Base-by-base conservation (phyloP, 139 green algal genomes). In the Diplosphaera chodatii region DNA sequence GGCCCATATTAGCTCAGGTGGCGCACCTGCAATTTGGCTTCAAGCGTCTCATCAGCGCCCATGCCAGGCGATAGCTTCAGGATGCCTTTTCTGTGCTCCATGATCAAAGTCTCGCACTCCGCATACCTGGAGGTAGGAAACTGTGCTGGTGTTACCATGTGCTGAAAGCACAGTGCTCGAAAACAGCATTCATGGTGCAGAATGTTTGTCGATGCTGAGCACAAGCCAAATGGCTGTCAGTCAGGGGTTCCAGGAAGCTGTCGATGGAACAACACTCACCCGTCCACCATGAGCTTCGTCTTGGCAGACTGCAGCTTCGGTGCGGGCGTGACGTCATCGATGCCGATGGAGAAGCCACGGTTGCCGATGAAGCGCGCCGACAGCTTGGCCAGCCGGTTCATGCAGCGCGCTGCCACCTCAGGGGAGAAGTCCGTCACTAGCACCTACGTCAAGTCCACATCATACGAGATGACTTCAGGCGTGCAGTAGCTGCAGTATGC, bases 371-470 rank as follows among this genome's bases (percentile, higher is more conserved):
- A 93, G 40, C 94, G 80, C 29, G 95, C 92, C 23, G 79, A 87
- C 66, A 98, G 83, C 83, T 96, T 96, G 69, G 94, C 89, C 63
- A 99, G 85, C 8, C 93, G 80, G 70, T 88, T 91, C 95, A 99
- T 98, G 67, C 73, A 82, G 67, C 74, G 62, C 1, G 77, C 85
- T 22, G 85, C 83, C 32, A 70, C 77, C 25, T 64, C 33, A 0
- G 89, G 71, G 0, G 72, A 84, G 81, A 87, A 96, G 80, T 96
- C 90, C 32, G 79, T 77, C 28, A 83, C 84, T n/a, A 96, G 83
- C 48, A 84, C 78, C 70, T 80, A 68, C 48, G 72, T 0, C 15
- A n/a, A n/a, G n/a, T n/a, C n/a, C n/a, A n/a, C n/a, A n/a, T n/a
- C n/a, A n/a, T n/a, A n/a, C n/a, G n/a, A n/a, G n/a, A n/a, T n/a